These are phyloP conservation scores for Suillus brevipes DNA, from an alignment of 768 basidiomycete genomes.

Conservation along the genomic window DNA sequence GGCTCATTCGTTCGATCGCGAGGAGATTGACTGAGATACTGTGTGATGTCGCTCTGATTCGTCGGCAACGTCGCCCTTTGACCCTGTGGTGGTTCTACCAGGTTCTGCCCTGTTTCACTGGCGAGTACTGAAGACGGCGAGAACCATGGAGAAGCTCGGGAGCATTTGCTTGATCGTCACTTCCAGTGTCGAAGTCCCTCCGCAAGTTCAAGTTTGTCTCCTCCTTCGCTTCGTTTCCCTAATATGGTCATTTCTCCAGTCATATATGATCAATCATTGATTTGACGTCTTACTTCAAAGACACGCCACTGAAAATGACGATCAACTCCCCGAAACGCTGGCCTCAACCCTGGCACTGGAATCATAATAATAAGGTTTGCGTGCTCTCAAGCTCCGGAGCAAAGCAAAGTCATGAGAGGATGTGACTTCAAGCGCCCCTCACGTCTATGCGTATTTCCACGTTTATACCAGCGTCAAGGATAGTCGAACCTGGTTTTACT, in stretches of 20 bases:
- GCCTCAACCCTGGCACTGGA: neutral
- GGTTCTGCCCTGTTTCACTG: conserved; percentile 1
- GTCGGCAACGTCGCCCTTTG: conserved; percentile 4
- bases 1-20: conserved; percentile 2
- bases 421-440: neutral
- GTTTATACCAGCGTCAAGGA: neutral
- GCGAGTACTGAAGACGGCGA: conserved; percentile 4
- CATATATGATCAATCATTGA: neutral
- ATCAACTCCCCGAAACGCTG: conserved; percentile 1
- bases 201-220: neutral
- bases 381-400: neutral
- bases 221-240: neutral
- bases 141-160: conserved; percentile 4
- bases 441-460: neutral
- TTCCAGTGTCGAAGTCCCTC: conserved; percentile 3
- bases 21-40: conserved; percentile 2
- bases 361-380: conserved; percentile 3
- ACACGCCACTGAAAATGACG: neutral
- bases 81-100: neutral
- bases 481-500: neutral
- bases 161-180: conserved; percentile 1
- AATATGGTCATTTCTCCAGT: neutral
- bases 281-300: conserved; percentile 2
- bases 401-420: neutral
- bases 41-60: neutral